phyloP scores from a whole-genome alignment of 805 yeast genomes.

The Nakazawaea ishiwadae region DNA sequence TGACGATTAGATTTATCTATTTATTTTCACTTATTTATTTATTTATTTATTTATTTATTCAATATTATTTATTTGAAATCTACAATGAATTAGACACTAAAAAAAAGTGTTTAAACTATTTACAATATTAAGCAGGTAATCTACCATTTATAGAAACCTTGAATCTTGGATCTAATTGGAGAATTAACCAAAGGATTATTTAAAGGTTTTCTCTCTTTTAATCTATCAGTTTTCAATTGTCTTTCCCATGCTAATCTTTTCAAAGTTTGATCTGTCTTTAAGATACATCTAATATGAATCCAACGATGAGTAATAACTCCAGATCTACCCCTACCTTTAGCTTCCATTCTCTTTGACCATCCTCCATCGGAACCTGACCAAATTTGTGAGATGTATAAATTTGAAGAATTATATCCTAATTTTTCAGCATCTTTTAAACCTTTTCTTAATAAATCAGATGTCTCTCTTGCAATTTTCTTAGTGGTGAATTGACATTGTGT shows the following conservation, averaged over 20 bases:
- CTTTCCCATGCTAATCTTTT: conserved; percentile 58
- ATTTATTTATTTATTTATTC: conserved; percentile 13
- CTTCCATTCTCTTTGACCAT: conserved; percentile 66
- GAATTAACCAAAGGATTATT: conserved; percentile 36
- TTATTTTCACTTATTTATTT: background rate
- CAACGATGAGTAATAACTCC: conserved; percentile 75
- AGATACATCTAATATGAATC: conserved; percentile 75
- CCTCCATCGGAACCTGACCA: conserved; percentile 92
- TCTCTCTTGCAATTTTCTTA: conserved; percentile 73
- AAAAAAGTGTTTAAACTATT: no score
- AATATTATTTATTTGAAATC: conserved; percentile 8
- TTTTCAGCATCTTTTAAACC: conserved; percentile 67
- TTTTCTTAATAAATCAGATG: conserved; percentile 66
- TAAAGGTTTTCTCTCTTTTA: conserved; percentile 30
- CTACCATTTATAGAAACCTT: conserved; percentile 56
- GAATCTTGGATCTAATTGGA: conserved; percentile 42
- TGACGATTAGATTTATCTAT: conserved; percentile 36
- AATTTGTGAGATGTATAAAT: conserved; percentile 68
- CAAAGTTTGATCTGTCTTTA: conserved; percentile 63
- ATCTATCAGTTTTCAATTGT: conserved; percentile 35
- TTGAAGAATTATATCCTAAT: conserved; percentile 54
- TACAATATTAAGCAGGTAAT: no score
- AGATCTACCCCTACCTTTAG: conserved; percentile 85
- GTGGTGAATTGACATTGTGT: conserved; percentile 83
- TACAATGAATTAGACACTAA: background rate